Evolutionary conservation across 2,329 filamentous ascomycete species (phyloP).

Genomic region (Trichoderma atroviride): DNA sequence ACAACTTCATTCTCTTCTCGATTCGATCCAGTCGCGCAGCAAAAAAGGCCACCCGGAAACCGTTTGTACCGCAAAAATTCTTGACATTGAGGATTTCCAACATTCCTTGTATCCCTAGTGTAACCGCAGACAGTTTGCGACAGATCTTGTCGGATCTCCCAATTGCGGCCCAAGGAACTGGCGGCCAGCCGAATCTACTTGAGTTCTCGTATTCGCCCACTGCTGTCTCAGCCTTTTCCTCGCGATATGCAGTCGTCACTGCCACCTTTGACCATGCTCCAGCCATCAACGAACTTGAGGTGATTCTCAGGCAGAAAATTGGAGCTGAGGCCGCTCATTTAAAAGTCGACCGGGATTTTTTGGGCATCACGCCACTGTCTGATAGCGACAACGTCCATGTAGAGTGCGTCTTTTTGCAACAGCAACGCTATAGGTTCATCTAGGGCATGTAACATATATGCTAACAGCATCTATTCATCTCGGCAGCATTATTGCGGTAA

Average conservation of each 20-base stretch:
- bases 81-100: conserved; percentile 17
- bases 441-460: neutral
- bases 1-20: neutral
- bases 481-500: conserved; percentile 36
- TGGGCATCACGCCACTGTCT: neutral
- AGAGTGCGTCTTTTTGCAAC: neutral
- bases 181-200: neutral
- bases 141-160: neutral
- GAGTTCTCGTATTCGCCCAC: conserved; percentile 4
- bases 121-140: neutral
- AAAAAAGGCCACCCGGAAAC: neutral
- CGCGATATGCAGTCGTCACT: neutral
- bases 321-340: neutral
- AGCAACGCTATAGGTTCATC: no score
- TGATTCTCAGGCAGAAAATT: neutral
- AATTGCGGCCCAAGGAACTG: neutral
- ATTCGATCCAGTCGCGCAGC: neutral
- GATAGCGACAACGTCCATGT: neutral
- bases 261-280: neutral
- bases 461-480: neutral
- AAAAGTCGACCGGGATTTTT: neutral
- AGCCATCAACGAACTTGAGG: neutral
- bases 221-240: neutral
- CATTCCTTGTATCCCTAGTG: neutral
- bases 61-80: neutral